Evolutionary conservation across 2,329 filamentous ascomycete species (phyloP), one percentile per base, ranked within the genome.

Genomic region (Lasiodiplodia gonubiensis): DNA sequence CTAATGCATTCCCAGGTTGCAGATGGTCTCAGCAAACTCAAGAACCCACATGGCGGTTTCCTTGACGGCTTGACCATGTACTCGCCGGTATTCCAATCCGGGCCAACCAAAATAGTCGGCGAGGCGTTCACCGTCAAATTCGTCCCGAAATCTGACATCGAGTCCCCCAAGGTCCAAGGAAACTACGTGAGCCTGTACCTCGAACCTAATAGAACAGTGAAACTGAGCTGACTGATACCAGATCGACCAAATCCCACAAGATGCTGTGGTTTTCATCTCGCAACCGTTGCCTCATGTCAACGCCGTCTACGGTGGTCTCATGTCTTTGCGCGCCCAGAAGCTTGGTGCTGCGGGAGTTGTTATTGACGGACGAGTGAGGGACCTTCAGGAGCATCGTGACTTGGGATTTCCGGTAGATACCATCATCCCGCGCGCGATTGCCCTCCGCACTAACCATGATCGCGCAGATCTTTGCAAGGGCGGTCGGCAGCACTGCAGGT

Each of bases 91-190:
- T 81, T 82, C 48, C 84, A 86, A 75, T 79, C 79, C 23, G 84
- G 84, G 5, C 70, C 76, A 12, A 84, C 84, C 49, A 86, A 85
- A 74, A 84, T 87, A 66, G 78, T 85, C 23, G 86, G 86, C 4
- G 84, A 83, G 12, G 86, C 84, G 6, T 86, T 85, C 70, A 87
- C 84, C 0, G 85, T 87, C 61, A 79, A 83, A 70, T 86, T 86
- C 70, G 84, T 81, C 16, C 78, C 78, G 4, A 77, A 83, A 54
- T 78, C 80, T 55, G 82, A 85, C 68, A 80, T 82, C 11, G 72
- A 71, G 48, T 76, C 78, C 6, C 81, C 84, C 0, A 85, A 83
- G 71, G 74, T 79, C 25, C 71, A 78, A 12, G 78, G 76, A 0
- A 83, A 86, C 68, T 86, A 86, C 64, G 83, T 85, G 72, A 49